phyloP scores from a whole-genome alignment of 805 yeast genomes.

The Cyberlindnera suaveolens region DNA sequence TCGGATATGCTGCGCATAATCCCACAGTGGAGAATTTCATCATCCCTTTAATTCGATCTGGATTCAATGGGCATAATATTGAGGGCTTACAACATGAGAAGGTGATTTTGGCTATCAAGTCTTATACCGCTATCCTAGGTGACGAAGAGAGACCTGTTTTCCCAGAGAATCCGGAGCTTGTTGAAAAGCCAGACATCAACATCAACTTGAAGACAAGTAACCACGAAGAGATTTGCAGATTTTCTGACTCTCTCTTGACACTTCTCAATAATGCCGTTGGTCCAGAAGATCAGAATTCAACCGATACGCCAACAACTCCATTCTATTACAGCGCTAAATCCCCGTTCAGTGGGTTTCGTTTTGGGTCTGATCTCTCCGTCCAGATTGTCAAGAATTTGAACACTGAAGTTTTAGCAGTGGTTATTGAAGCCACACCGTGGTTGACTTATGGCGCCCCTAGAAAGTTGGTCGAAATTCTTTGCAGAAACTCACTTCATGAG shows the following conservation, averaged over 20 bases:
- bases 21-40: constrained; percentile 75
- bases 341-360: constrained; percentile 32
- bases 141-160: constrained; percentile 69
- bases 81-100: constrained; percentile 70
- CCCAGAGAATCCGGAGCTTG: constrained; percentile 42
- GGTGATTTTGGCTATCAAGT: constrained; percentile 57
- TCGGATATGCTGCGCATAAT: constrained; percentile 75
- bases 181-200: constrained; percentile 28
- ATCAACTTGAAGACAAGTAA: constrained; percentile 26
- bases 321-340: constrained; percentile 27
- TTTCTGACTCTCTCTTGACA: constrained; percentile 48
- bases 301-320: constrained; percentile 28
- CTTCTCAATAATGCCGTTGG: constrained; percentile 59
- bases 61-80: constrained; percentile 50
- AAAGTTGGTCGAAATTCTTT: constrained; percentile 65
- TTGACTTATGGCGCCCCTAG: constrained; percentile 53
- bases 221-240: constrained; percentile 67
- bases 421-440: constrained; percentile 73
- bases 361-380: constrained; percentile 35
- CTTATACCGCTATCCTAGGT: constrained; percentile 65
- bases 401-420: constrained; percentile 58
- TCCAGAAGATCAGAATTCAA: constrained; percentile 15
- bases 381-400: constrained; percentile 33
- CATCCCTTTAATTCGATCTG: constrained; percentile 56
- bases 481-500: constrained; percentile 69